Base-by-base conservation (phyloP, 495 filamentous ascomycete genomes). In the Aspergillus incahuasiensis region DNA sequence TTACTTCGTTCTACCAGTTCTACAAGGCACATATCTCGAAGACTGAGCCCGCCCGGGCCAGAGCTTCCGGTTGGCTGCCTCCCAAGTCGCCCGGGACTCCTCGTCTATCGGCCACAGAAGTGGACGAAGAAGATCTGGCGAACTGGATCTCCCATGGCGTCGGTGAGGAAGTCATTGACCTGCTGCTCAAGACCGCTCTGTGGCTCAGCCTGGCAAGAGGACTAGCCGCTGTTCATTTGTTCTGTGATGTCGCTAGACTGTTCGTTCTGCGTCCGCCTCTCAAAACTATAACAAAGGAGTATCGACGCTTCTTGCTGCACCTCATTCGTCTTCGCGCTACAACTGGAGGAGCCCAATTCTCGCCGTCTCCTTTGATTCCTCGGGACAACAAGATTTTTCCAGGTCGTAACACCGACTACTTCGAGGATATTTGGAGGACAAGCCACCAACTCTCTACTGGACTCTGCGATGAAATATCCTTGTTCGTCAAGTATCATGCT, bases 1-100 rank as follows among this genome's bases (percentile, higher is more conserved):
- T 86, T 1, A 83, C 81, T 15, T 78, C 76, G 1, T 78, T 73
- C n/a, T 85, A 84, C 57, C 58, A 63, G 16, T 67, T 74, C 1
- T 73, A 76, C 56, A 63, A 78, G 54, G 60, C 66, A 9, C 41
- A 61, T 35, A 5, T 63, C 4, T 54, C 43, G 24, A 22, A 24
- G 20, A 41, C 39, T 19, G 18, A 56, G 15, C 62, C 65, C 3
- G 45, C 45, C 5, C 63, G 54, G 39, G 65, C 65, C 11, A 52
- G 59, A 15, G 54, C 39, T 13, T 46, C 25, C 15, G 57, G 59
- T 19, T 64, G 59, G 62, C 48, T 67, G 11, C 65, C 65, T 1
- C 65, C 65, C 0, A 42, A 1, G 0, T 39, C 22, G 0, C 55
- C 50, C 0, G 20, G 39, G 16, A 38, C 52, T 19, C 65, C 65